A percentile compares a stretch with the other conserved stretches of the same genome.
Evolutionary conservation across 1,139 yeast genomes (phyloP).

Genomic region (Sugiyamaella neomexicana): DNA sequence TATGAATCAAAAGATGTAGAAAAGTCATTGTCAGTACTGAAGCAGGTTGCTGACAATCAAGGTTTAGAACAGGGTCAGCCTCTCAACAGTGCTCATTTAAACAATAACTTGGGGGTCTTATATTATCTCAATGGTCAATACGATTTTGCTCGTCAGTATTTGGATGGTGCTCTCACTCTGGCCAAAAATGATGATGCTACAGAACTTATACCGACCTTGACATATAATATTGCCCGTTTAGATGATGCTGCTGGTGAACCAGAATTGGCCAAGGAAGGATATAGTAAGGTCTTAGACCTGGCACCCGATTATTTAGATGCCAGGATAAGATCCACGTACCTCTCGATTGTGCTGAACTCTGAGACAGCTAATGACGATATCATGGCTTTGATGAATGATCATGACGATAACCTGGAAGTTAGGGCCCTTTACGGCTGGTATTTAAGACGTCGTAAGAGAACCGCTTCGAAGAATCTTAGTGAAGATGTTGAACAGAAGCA

Average conservation of each 20-base stretch:
- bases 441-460: slow-evolving; percentile 51
- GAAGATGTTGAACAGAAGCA: slow-evolving; percentile 66
- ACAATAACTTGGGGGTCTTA: slow-evolving; percentile 85
- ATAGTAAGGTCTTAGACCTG: slow-evolving; percentile 54
- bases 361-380: slow-evolving; percentile 52
- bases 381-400: slow-evolving; percentile 52
- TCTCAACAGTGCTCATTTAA: slow-evolving; percentile 62
- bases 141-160: slow-evolving; percentile 51
- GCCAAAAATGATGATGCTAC: slow-evolving; percentile 39
- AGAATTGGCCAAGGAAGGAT: slow-evolving; percentile 52
- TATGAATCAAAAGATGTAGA: slow-evolving; percentile 60
- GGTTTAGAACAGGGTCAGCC: slow-evolving; percentile 46
- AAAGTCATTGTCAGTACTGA: slow-evolving; percentile 49
- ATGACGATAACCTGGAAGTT: slow-evolving; percentile 69
- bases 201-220: slow-evolving; percentile 35
- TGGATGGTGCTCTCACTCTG: slow-evolving; percentile 51
- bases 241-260: slow-evolving; percentile 46
- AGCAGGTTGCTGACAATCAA: slow-evolving; percentile 46
- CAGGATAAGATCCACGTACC: slow-evolving; percentile 64
- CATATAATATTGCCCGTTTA: slow-evolving; percentile 44
- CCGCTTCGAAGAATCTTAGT: slow-evolving; percentile 46
- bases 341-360: slow-evolving; percentile 45
- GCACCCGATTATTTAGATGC: slow-evolving; percentile 80
- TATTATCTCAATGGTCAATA: slow-evolving; percentile 65
- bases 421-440: slow-evolving; percentile 95